Conservation (phyloP, 495 filamentous ascomycete species). For the Penicillium dipodomyicola region DNA sequence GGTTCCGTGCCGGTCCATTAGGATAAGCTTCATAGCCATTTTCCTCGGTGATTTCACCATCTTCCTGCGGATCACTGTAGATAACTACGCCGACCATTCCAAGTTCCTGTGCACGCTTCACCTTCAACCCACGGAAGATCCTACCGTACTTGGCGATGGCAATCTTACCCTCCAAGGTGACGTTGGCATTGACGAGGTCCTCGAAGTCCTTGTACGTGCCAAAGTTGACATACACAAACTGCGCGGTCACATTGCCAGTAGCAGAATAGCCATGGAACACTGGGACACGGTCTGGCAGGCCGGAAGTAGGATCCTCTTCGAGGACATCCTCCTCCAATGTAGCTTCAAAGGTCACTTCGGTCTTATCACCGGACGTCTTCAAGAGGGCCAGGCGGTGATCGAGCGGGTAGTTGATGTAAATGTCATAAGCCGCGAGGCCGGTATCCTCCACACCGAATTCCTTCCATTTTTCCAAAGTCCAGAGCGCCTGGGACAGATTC, state of each 20-base stretch:
- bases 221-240: slow-evolving; percentile 84
- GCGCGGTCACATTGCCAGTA: slow-evolving; percentile 82
- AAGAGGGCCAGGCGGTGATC: slow-evolving; percentile 76
- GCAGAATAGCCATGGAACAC: slow-evolving; percentile 96
- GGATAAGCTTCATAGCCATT: slow-evolving; percentile 83
- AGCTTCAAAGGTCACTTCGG: slow-evolving; percentile 70
- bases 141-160: slow-evolving; percentile 82
- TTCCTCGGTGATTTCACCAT: slow-evolving; percentile 75
- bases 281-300: slow-evolving; percentile 71
- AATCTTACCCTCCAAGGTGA: slow-evolving; percentile 79
- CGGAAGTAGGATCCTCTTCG: slow-evolving; percentile 77
- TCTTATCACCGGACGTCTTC: slow-evolving; percentile 45
- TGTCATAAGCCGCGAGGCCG: slow-evolving; percentile 76
- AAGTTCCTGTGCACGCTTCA: slow-evolving; percentile 87
- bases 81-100: slow-evolving; percentile 86
- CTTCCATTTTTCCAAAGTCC: slow-evolving; percentile 83
- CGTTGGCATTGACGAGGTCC: slow-evolving; percentile 71
- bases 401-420: slow-evolving; percentile 86
- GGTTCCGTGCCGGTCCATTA: slow-evolving; percentile 80
- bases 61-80: slow-evolving; percentile 87
- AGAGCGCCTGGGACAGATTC: slow-evolving; percentile 81
- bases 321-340: slow-evolving; percentile 81
- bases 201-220: slow-evolving; percentile 83
- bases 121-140: slow-evolving; percentile 87
- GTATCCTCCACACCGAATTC: slow-evolving; percentile 75